phyloP scores from a whole-genome alignment of 1,284 basidiomycete species.

The Athelia sp. region DNA sequence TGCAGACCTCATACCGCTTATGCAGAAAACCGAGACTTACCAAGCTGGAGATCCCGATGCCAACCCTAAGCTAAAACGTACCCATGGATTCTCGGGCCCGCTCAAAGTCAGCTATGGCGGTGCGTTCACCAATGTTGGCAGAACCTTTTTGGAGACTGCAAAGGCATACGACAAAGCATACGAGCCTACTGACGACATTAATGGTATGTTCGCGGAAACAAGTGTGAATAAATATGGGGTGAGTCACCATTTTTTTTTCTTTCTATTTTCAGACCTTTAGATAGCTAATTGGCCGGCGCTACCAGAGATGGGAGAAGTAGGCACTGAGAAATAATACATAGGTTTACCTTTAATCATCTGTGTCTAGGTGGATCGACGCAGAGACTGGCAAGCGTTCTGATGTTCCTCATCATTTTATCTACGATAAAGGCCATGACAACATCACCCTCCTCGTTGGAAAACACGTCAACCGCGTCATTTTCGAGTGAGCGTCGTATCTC shows the following conservation, averaged over 20 bases:
- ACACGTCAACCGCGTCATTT: constrained; percentile 41
- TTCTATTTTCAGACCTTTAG: background rate
- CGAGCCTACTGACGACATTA: constrained; percentile 34
- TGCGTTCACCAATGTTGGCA: constrained; percentile 28
- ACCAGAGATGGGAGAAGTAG: constrained; percentile 38
- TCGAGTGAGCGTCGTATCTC: constrained; percentile 33
- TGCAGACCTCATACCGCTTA: constrained; percentile 41
- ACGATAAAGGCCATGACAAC: constrained; percentile 43
- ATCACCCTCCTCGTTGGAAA: constrained; percentile 33
- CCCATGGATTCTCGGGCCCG: constrained; percentile 51
- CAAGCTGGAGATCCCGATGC: constrained; percentile 24
- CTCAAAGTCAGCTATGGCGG: constrained; percentile 43
- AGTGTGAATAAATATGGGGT: constrained; percentile 40
- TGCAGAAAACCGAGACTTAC: constrained; percentile 54
- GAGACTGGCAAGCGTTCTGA: constrained; percentile 54
- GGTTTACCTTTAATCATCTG: background rate
- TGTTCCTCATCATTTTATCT: constrained; percentile 51
- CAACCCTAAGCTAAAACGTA: constrained; percentile 9
- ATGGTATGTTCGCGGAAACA: constrained; percentile 27
- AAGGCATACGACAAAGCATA: constrained; percentile 39
- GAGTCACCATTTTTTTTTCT: constrained; percentile 14
- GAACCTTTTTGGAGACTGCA: constrained; percentile 43
- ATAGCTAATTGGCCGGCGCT: constrained; percentile 1
- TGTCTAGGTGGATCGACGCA: constrained; percentile 41
- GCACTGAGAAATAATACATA: constrained; percentile 1